phyloP scores from a whole-genome alignment of 1,284 basidiomycete species.

The Sanghuangporus weigelae region DNA sequence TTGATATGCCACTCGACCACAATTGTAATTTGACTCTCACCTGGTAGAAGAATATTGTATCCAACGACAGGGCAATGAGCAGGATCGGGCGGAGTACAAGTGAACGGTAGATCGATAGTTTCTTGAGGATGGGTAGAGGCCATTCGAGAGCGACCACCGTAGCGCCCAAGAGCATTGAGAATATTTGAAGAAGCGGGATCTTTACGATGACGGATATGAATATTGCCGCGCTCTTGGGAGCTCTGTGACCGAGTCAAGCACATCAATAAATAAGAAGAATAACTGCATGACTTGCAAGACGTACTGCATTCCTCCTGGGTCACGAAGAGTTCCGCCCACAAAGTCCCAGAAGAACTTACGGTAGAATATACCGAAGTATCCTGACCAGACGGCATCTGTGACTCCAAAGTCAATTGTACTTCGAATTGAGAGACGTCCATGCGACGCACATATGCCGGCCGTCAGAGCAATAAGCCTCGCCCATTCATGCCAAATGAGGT shows the following conservation, averaged over 20 bases:
- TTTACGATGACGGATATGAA: conserved; percentile 74
- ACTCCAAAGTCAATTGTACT: conserved; percentile 14
- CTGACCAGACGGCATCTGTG: conserved; percentile 73
- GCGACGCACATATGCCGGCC: conserved; percentile 66
- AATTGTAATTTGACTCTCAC: conserved; percentile 34
- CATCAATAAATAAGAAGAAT: neutral
- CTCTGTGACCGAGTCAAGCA: conserved; percentile 36
- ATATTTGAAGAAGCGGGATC: conserved; percentile 62
- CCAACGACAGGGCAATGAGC: conserved; percentile 57
- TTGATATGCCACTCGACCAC: neutral
- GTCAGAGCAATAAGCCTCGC: conserved; percentile 67
- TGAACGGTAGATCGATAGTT: conserved; percentile 56
- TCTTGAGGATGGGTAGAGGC: conserved; percentile 55
- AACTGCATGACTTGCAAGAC: conserved; percentile 28
- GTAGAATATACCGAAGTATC: conserved; percentile 72
- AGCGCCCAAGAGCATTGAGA: conserved; percentile 55
- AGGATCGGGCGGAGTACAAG: conserved; percentile 58
- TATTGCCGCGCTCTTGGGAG: conserved; percentile 52
- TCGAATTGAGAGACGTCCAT: neutral
- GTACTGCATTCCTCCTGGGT: conserved; percentile 77
- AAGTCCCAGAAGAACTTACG: conserved; percentile 94
- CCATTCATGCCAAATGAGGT: conserved; percentile 79
- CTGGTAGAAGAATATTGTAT: conserved; percentile 76
- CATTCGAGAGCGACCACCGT: conserved; percentile 61
- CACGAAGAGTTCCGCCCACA: conserved; percentile 60